Conservation (phyloP, 1,284 basidiomycete species). For the Papiliotrema laurentii region DNA sequence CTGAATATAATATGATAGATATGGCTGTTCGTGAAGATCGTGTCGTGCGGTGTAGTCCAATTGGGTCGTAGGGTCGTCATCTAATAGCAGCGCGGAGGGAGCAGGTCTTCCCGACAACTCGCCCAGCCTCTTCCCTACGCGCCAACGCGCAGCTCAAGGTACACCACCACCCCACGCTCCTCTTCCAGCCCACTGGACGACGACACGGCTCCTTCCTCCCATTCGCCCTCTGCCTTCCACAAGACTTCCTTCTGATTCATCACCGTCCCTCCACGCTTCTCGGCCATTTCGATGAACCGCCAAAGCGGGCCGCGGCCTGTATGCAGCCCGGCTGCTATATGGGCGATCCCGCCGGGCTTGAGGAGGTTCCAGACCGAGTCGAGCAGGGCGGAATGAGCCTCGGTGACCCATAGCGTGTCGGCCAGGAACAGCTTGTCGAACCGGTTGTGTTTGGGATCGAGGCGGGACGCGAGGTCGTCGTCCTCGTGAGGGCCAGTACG, state of each 20-base stretch:
- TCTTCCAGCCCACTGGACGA: conserved; percentile 19
- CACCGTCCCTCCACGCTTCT: conserved; percentile 16
- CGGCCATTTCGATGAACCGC: conserved; percentile 29
- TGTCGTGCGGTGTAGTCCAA: too few species aligned
- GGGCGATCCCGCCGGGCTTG: conserved; percentile 20
- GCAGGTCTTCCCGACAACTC: too few species aligned
- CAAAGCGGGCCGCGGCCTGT: conserved; percentile 42
- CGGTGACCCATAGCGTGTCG: conserved; percentile 42
- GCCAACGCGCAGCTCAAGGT: conserved; percentile 35
- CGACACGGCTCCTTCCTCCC: conserved; percentile 19
- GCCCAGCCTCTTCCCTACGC: too few species aligned
- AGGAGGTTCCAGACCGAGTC: conserved; percentile 33
- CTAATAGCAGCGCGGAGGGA: too few species aligned
- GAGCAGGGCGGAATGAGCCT: conserved; percentile 33
- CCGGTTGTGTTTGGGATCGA: too few species aligned
- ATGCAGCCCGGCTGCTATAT: conserved; percentile 44
- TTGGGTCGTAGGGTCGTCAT: too few species aligned
- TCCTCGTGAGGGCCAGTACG: not conserved
- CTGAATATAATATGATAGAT: too few species aligned
- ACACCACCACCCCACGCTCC: conserved; percentile 43
- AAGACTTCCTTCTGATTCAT: conserved; percentile 18
- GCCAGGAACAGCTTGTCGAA: conserved; percentile 41
- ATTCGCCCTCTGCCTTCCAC: conserved; percentile 29
- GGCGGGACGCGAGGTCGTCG: too few species aligned
- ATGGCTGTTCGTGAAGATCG: too few species aligned